Evolutionary conservation across 2,329 filamentous ascomycete genomes (phyloP), one percentile per base, ranked within the genome.

Genomic region (Fusarium anguioides): DNA sequence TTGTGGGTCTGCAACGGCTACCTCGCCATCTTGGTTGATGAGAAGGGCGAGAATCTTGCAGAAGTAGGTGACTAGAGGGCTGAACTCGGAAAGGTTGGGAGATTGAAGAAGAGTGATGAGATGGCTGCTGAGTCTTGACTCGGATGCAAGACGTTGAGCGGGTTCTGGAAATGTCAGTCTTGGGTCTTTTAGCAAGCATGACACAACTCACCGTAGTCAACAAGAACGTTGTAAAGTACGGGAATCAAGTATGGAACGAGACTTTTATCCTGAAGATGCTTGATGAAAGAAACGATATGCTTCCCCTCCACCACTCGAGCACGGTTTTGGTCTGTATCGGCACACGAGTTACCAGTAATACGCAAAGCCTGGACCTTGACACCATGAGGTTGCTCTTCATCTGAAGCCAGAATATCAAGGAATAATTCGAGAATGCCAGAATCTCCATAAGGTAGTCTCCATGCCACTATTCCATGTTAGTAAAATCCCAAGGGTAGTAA

Each of bases 281-380:
- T 68, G 29, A 86, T 82, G 54, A 90, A 79, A 29, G 78, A 75
- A 5, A 76, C 70, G 14, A 90, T 71, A 23, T 81, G 80, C 44
- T 81, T 81, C 15, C 81, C 81, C 1, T 82, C 77, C 6, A 89
- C 81, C 4, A 89, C 81, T 1, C 83, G 81, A 8, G 81, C 84
- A 57, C 88, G 81, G 68, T 90, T 90, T 60, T 86, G 83, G 71
- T 90, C 87, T 66, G 84, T 86, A 66, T 90, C 87, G 20, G 87
- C 88, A 64, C 86, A 89, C 11, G 85, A 85, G 72, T 90, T 90
- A 15, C 87, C 88, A 17, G 87, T 80, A 20, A 89, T 75, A 23
- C 88, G 84, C 17, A 90, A 77, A 9, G 82, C 76, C 54, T 89
- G 87, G 9, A 86, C 78, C 41, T 81, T 81, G n/a, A 89, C 77